Conservation (phyloP, 306 rosid species). For the Cicer cuneatum region DNA sequence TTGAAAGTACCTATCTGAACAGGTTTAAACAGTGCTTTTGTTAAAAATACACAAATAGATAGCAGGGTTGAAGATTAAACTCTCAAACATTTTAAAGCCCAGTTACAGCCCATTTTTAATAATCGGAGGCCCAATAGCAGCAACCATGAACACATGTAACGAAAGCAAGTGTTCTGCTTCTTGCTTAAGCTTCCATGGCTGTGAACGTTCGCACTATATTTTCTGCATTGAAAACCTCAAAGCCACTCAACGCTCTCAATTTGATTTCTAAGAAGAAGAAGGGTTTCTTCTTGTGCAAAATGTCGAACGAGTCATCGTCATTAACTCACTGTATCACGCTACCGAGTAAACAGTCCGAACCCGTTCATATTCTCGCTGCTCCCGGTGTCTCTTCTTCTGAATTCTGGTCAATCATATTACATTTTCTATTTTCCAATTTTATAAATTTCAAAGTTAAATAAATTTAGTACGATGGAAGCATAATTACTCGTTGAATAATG, state of each 20-base stretch:
- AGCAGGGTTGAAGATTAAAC: no score
- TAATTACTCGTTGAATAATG: not conserved
- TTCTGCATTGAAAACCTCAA: constrained; percentile 37
- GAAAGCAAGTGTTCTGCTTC: not conserved
- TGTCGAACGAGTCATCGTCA: constrained; percentile 63
- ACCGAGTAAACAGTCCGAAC: constrained; percentile 59
- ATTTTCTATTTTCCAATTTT: not conserved
- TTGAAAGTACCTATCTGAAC: no score
- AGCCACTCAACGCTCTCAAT: constrained; percentile 21
- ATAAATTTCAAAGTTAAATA: not conserved
- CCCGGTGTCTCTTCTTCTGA: constrained; percentile 70
- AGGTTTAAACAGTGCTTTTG: no score
- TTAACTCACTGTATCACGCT: constrained; percentile 64
- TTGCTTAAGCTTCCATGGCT: constrained; percentile 41
- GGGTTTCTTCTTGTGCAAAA: constrained; percentile 51
- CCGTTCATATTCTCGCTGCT: constrained; percentile 75
- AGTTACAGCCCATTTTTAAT: no score
- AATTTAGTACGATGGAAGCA: not conserved
- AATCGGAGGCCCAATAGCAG: not conserved
- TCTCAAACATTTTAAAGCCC: no score
- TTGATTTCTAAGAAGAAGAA: constrained; percentile 29
- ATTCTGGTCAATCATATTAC: constrained; percentile 59
- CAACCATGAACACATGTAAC: constrained; percentile 18
- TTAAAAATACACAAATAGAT: no score
- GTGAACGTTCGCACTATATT: constrained; percentile 28